These are phyloP conservation scores for Pseudocercospora eumusae DNA, from an alignment of 2,329 filamentous ascomycete genomes.

Conservation along the genomic window DNA sequence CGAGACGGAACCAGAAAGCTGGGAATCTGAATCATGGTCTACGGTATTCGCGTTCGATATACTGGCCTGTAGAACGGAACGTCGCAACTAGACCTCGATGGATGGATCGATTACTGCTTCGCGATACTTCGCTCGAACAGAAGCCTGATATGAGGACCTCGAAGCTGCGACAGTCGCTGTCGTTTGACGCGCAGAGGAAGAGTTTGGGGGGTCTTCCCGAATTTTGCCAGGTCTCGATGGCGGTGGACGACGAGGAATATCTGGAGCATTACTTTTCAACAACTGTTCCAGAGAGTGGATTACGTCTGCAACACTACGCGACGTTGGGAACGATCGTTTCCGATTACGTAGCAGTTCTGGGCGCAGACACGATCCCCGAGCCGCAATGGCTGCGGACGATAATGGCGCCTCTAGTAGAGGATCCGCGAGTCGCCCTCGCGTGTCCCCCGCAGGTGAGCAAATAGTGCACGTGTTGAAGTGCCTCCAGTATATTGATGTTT, in stretches of 20 bases:
- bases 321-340: background rate
- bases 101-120: constrained; percentile 10
- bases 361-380: constrained; percentile 69
- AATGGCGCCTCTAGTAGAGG: constrained; percentile 59
- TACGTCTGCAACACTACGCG: constrained; percentile 41
- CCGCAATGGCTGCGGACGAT: constrained; percentile 60
- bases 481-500: background rate
- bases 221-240: background rate
- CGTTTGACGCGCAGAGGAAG: constrained; percentile 2
- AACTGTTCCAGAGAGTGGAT: too few species aligned
- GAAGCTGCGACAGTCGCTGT: background rate
- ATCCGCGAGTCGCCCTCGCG: constrained; percentile 60
- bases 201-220: background rate
- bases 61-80: background rate
- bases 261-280: constrained; percentile 3
- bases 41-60: constrained; percentile 7
- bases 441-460: constrained; percentile 57
- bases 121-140: background rate
- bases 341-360: constrained; percentile 61
- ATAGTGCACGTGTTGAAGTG: background rate
- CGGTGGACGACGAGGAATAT: background rate
- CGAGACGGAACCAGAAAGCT: constrained; percentile 59
- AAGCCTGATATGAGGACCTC: constrained; percentile 6
- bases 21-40: constrained; percentile 64
- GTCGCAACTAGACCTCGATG: background rate